Evolutionary conservation across 2,329 filamentous ascomycete species (phyloP), one percentile per base, ranked within the genome.

Genomic region (Lachnellula hyalina): DNA sequence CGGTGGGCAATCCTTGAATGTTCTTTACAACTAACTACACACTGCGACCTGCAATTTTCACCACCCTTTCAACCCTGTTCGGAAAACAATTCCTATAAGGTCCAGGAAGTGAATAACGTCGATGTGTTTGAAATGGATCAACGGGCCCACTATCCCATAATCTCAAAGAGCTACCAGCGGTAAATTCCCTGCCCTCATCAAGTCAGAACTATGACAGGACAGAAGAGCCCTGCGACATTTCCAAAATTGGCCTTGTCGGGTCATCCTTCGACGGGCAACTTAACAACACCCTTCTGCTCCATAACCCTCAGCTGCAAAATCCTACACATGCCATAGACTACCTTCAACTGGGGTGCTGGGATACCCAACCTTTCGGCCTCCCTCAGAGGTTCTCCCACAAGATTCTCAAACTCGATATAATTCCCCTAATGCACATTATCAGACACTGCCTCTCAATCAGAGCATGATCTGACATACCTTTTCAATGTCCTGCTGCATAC

Each of bases 401-500:
- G 79, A 45, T 80, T 78, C 61, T 81, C 78, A 57, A 80, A 67
- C 62, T 81, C 79, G 73, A 81, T 76, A 51, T 74, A 78, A 61
- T 81, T 82, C 15, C 78, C 75, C 75, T 75, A 57, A 4, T 7
- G 28, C 4, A 3, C 23, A 23, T 23, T 3, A 38, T 57, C 41
- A 58, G 48, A 17, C 17, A 28, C 28, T 32, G 28, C 28, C 28
- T 32, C 28, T 32, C 5, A n/a, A 25, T 23, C 28, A 17, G 2
- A 9, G n/a, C 9, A 17, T 4, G 17, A 32, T 42, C 23, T 7
- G 67, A 64, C 73, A 72, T 14, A 77, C 77, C 49, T 71, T 68
- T 60, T 78, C 76, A 75, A 77, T 79, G 60, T 81, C 78, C 19
- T 75, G 64, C 48, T 75, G 73, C 78, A 81, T 81, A 52, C 69